phyloP scores from a whole-genome alignment of 805 yeast species.

The Sugiyamaella smithiae region DNA sequence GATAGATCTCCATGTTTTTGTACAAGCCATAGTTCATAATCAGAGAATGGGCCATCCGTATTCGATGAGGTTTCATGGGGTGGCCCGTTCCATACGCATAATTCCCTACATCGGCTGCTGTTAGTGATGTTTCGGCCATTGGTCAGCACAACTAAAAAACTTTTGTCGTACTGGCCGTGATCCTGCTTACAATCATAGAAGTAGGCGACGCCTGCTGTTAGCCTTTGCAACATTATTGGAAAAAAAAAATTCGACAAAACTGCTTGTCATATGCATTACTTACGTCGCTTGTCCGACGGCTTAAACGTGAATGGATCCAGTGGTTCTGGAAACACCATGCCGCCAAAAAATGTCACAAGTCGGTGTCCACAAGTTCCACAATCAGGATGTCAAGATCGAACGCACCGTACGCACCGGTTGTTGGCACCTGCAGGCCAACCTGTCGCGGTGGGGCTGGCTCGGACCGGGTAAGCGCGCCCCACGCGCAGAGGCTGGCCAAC shows the following conservation, averaged over 20 bases:
- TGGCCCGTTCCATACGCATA: conserved; percentile 98
- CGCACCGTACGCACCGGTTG: too few relatives aligned
- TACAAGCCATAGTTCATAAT: conserved; percentile 96
- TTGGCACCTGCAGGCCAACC: too few relatives aligned
- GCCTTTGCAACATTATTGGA: neutral
- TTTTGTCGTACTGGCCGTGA: too few relatives aligned
- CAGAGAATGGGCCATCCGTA: conserved; percentile 96
- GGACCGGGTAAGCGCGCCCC: too few relatives aligned
- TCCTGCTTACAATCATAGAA: conserved; percentile 63
- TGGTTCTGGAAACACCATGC: conserved; percentile 11
- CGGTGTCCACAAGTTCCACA: too few relatives aligned
- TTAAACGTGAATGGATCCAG: conserved; percentile 18
- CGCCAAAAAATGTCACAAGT: too few relatives aligned
- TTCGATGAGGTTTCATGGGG: conserved; percentile 98
- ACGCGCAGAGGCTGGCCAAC: neutral
- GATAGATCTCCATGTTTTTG: conserved; percentile 93
- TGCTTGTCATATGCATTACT: neutral
- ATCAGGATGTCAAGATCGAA: too few relatives aligned
- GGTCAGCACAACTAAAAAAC: too few relatives aligned
- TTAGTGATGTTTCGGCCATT: too few relatives aligned
- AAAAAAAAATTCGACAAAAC: too few relatives aligned
- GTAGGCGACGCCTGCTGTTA: conserved; percentile 56
- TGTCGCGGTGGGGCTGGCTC: too few relatives aligned
- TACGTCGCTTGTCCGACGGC: conserved; percentile 19
- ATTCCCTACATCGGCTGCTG: conserved; percentile 89